phyloP scores from a whole-genome alignment of 257 asterid genomes.

The Sherardia arvensis region DNA sequence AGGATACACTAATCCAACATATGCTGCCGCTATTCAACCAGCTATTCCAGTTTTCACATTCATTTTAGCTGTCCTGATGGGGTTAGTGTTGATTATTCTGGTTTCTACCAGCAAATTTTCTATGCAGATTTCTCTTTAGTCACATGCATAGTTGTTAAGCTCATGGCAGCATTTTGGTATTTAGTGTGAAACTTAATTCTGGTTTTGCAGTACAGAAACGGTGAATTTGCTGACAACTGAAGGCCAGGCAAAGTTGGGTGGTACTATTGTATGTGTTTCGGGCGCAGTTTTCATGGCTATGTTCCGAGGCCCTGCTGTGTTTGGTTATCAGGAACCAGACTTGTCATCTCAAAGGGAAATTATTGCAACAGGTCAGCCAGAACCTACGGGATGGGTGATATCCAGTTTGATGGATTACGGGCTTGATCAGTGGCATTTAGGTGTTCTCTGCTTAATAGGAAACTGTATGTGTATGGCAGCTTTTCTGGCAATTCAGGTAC shows the following conservation, averaged over 20 bases:
- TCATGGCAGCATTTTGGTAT: background rate
- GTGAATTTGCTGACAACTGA: constrained; percentile 54
- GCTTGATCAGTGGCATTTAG: constrained; percentile 77
- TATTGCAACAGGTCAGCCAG: constrained; percentile 80
- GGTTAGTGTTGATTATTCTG: constrained; percentile 47
- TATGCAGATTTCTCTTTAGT: background rate
- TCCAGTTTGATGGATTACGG: constrained; percentile 54
- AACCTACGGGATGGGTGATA: constrained; percentile 68
- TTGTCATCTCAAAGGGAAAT: constrained; percentile 45
- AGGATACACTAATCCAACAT: constrained; percentile 89
- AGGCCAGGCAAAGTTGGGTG: constrained; percentile 91
- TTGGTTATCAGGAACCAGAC: constrained; percentile 59
- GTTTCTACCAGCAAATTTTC: constrained; percentile 7
- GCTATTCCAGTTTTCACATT: constrained; percentile 95
- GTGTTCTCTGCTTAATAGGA: constrained; percentile 83
- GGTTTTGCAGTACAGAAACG: constrained; percentile 82
- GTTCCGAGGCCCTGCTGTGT: constrained; percentile 78
- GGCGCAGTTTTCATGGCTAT: constrained; percentile 87
- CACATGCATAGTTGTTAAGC: background rate
- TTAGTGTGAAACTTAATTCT: constrained; percentile 24
- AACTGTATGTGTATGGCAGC: constrained; percentile 94
- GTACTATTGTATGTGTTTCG: constrained; percentile 74
- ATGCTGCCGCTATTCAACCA: constrained; percentile 97
- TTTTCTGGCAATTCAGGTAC: constrained; percentile 85
- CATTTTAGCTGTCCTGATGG: constrained; percentile 76